A percentile compares a stretch with the other conserved stretches of the same genome.
phyloP scores from a whole-genome alignment of 2,329 filamentous ascomycete genomes.

The Verticillium nubilum region DNA sequence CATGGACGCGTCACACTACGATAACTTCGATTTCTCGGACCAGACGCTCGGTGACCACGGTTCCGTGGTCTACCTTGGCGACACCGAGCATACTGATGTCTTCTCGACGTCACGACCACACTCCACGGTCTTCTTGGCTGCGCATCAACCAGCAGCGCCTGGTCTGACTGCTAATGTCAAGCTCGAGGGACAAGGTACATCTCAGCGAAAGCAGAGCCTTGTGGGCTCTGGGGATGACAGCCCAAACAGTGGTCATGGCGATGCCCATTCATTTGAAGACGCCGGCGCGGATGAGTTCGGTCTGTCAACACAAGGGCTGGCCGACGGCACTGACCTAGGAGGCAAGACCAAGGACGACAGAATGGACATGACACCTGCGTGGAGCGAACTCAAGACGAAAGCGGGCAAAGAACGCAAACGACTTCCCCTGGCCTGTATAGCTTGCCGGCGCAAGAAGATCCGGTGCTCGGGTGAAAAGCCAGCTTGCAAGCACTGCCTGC shows the following conservation, averaged over 20 bases:
- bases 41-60: slow-evolving; percentile 34
- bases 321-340: slow-evolving; percentile 49
- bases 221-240: slow-evolving; percentile 41
- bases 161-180: not conserved
- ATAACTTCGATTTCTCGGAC: slow-evolving; percentile 49
- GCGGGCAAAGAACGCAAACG: slow-evolving; percentile 95
- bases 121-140: slow-evolving; percentile 10
- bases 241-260: slow-evolving; percentile 35
- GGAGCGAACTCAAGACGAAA: slow-evolving; percentile 83
- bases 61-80: slow-evolving; percentile 29
- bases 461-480: slow-evolving; percentile 97
- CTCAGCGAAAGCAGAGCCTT: slow-evolving; percentile 19
- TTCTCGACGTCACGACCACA: slow-evolving; percentile 22
- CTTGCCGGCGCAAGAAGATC: slow-evolving; percentile 95
- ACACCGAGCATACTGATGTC: slow-evolving; percentile 26
- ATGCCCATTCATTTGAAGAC: slow-evolving; percentile 45
- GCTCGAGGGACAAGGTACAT: slow-evolving; percentile 12
- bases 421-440: slow-evolving; percentile 88
- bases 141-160: not conserved
- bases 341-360: slow-evolving; percentile 53
- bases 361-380: slow-evolving; percentile 55
- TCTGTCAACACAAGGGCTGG: slow-evolving; percentile 36
- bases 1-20: slow-evolving; percentile 44
- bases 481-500: slow-evolving; percentile 90
- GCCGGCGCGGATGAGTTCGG: slow-evolving; percentile 55